A percentile compares a stretch with the other conserved stretches of the same genome.
Evolutionary conservation across 2,329 filamentous ascomycete genomes (phyloP).

Genomic region (Kalaharituber pfeilii): DNA sequence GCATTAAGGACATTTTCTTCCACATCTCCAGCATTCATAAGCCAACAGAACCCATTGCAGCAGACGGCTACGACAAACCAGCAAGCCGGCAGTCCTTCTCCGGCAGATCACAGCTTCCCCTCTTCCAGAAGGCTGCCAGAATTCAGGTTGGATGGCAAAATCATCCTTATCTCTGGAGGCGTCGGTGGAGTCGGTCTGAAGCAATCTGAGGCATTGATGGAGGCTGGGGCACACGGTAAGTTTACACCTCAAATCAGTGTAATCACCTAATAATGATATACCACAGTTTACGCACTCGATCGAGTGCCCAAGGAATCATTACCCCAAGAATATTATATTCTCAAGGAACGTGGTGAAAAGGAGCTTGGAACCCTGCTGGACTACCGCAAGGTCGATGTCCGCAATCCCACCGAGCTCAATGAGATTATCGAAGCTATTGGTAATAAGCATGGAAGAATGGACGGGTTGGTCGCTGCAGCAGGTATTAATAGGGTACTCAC

Average conservation of each 20-base stretch:
- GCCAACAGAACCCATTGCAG: neutral
- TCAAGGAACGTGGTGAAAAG: constrained; percentile 44
- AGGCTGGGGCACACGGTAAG: constrained; percentile 52
- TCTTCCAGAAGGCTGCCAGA: constrained; percentile 44
- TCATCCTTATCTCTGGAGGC: constrained; percentile 54
- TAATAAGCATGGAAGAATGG: constrained; percentile 48
- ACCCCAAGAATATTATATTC: constrained; percentile 42
- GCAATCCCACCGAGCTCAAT: constrained; percentile 51
- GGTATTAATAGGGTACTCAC: constrained; percentile 68
- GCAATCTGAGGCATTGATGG: constrained; percentile 54
- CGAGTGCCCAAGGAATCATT: constrained; percentile 13
- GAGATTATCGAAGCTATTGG: constrained; percentile 51
- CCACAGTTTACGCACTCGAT: constrained; percentile 48
- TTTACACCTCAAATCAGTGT: constrained; percentile 5
- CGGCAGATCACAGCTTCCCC: neutral
- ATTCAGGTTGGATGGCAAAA: constrained; percentile 55
- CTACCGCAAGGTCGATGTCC: constrained; percentile 67
- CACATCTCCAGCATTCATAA: neutral
- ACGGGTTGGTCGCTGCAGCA: constrained; percentile 55
- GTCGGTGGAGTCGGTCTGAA: constrained; percentile 54
- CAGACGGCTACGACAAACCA: neutral
- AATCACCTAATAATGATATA: neutral
- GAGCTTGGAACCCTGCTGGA: constrained; percentile 49
- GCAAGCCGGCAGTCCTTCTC: neutral
- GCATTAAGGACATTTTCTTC: neutral